Evolutionary conservation across 2,329 filamentous ascomycete genomes (phyloP).

Genomic region (Furcasterigmium sp.): DNA sequence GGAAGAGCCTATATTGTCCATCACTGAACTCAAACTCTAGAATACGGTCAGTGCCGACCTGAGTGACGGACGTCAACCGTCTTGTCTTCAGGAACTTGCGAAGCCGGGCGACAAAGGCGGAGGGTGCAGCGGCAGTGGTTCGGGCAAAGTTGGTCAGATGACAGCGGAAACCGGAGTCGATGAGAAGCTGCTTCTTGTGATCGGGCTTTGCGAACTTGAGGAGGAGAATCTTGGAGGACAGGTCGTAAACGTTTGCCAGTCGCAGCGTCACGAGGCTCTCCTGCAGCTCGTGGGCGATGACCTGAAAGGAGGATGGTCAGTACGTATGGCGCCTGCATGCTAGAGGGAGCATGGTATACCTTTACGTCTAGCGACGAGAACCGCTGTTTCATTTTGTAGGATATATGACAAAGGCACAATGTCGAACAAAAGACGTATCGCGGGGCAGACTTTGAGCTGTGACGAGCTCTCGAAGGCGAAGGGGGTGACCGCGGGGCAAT

Average conservation of each 20-base stretch:
- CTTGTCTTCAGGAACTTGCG: constrained; percentile 86
- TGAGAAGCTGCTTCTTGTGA: constrained; percentile 80
- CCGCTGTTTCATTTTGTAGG: constrained; percentile 69
- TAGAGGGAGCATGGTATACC: constrained; percentile 29
- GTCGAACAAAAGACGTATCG: background rate
- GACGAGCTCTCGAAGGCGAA: background rate
- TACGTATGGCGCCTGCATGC: background rate
- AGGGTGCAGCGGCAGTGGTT: constrained; percentile 78
- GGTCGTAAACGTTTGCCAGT: constrained; percentile 90
- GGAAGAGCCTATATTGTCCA: constrained; percentile 77
- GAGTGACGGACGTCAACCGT: constrained; percentile 71
- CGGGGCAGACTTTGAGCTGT: constrained; percentile 9
- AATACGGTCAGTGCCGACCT: constrained; percentile 90
- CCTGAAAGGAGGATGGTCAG: constrained; percentile 42
- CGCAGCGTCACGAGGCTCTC: constrained; percentile 70
- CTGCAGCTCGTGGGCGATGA: constrained; percentile 91
- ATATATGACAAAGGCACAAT: too few species aligned
- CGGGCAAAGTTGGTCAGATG: constrained; percentile 89
- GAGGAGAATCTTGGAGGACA: constrained; percentile 91
- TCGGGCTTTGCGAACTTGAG: constrained; percentile 92
- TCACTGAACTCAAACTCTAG: constrained; percentile 92
- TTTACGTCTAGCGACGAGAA: constrained; percentile 78
- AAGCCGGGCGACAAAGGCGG: constrained; percentile 76
- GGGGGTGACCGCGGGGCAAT: constrained; percentile 11
- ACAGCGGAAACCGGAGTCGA: constrained; percentile 94